Conservation (phyloP, 1,284 basidiomycete genomes). For the Fomitopsis palustris region DNA sequence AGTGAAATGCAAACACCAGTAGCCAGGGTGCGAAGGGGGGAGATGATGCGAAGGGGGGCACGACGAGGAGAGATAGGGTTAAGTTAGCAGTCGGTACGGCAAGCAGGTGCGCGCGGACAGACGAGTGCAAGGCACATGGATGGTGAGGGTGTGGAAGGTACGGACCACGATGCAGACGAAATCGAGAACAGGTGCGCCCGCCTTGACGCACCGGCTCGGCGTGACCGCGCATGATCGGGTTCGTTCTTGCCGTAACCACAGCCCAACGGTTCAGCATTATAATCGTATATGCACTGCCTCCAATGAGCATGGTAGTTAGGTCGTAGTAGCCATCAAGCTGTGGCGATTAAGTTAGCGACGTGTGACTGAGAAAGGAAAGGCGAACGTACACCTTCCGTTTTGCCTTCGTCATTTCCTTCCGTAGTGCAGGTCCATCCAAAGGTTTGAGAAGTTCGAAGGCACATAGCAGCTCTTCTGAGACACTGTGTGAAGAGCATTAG, state of each 20-base stretch:
- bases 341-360: background rate
- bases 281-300: slow-evolving; percentile 25
- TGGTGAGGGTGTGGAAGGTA: background rate
- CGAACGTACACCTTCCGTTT: slow-evolving; percentile 85
- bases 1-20: slow-evolving; percentile 20
- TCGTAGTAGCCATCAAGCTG: slow-evolving; percentile 32
- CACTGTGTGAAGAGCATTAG: slow-evolving; percentile 56
- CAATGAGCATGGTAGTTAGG: slow-evolving; percentile 15
- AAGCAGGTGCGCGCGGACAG: background rate
- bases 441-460: slow-evolving; percentile 98
- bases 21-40: slow-evolving; percentile 16
- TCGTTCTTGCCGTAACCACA: slow-evolving; percentile 1
- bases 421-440: slow-evolving; percentile 89
- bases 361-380: background rate
- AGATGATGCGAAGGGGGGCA: slow-evolving; percentile 3
- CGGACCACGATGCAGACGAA: background rate
- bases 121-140: background rate
- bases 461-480: slow-evolving; percentile 95
- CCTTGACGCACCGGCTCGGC: background rate
- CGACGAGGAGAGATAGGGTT: slow-evolving; percentile 20
- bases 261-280: slow-evolving; percentile 22
- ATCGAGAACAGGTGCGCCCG: background rate
- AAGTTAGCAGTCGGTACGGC: slow-evolving; percentile 18
- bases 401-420: slow-evolving; percentile 99
- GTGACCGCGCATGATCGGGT: slow-evolving; percentile 5